Base-by-base conservation (phyloP, 306 rosid genomes). In the Urtica urens region DNA sequence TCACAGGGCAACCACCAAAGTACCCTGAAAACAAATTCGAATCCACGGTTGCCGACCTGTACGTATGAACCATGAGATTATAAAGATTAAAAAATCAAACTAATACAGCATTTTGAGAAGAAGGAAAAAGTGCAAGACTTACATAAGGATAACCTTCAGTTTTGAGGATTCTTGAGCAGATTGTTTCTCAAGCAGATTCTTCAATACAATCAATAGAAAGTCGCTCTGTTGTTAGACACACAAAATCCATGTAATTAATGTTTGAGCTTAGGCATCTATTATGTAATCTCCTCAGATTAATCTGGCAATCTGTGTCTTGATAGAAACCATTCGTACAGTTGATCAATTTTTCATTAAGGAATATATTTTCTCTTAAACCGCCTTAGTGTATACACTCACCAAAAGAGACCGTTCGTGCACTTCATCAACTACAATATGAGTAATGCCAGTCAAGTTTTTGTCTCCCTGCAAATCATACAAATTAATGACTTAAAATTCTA, bases 11-110 rank as follows among this genome's bases (percentile, higher is more conserved):
- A 66, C 72, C 60, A 47, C 78, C 77, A 26, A 88, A 88, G 76
- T 88, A 88, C 51, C 68, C 77, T 35, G 96, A 88, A 76, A 88
- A 88, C 57, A 78, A 79, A 72, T 72, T 64, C 67, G 96, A 81
- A 75, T 88, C 96, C 70, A 88, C 93, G 30, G 96, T 88, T 33
- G 96, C 96, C 34, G 96, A 88, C 95, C 95, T 85, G 77, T 45
- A 38, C 57, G 59, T 49, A 5, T 23, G 43, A 55, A 49, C 27
- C 22, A 49, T 37, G 41, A 43, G 45, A 44, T 20, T 23, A 47
- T 30, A 40, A 25, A 19, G 7, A 35, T 9, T 7, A 13, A 11
- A 38, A 49, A 1, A 6, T 29, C 63, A 13, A 50, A 49, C 26
- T 10, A 41, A 56, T 23, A 37, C 18, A 53, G 29, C 46, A 15